These are phyloP conservation scores for Neonectria coccinea DNA, from an alignment of 2,329 filamentous ascomycete species.

Conservation along the genomic window DNA sequence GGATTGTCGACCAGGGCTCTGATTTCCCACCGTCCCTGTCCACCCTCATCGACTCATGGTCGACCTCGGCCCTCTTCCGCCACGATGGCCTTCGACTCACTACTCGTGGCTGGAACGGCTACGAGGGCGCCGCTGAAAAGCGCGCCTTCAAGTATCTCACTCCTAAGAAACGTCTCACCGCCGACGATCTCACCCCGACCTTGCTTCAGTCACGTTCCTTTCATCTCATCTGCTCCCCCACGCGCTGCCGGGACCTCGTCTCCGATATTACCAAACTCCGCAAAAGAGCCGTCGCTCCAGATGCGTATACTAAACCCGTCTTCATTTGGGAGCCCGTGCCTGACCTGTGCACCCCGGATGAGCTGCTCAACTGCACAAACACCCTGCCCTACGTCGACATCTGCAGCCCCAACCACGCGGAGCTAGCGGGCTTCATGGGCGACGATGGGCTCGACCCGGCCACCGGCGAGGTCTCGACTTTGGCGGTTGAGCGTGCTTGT, in stretches of 20 bases:
- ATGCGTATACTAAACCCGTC: conserved; percentile 67
- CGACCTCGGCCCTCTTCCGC: conserved; percentile 78
- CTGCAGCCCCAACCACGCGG: conserved; percentile 85
- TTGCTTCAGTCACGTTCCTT: conserved; percentile 82
- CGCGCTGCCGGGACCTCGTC: conserved; percentile 81
- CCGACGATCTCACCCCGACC: conserved; percentile 72
- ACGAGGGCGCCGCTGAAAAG: conserved; percentile 76
- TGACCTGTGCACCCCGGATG: conserved; percentile 81
- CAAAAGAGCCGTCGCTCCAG: conserved; percentile 52
- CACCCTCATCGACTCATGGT: conserved; percentile 76
- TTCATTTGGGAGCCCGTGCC: conserved; percentile 98
- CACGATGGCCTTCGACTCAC: conserved; percentile 76
- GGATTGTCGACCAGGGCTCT: conserved; percentile 89
- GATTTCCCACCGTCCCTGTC: conserved; percentile 82
- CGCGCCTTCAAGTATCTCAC: conserved; percentile 88
- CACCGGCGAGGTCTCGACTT: conserved; percentile 65
- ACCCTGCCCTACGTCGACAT: conserved; percentile 71
- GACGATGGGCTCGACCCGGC: conserved; percentile 64
- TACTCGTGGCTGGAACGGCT: conserved; percentile 93
- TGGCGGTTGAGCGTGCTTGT: conserved; percentile 68
- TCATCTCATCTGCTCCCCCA: conserved; percentile 87
- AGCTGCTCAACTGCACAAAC: conserved; percentile 73
- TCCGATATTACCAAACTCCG: conserved; percentile 73
- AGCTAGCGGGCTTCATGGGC: conserved; percentile 89
- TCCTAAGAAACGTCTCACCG: conserved; percentile 84